Percentiles rank a stretch among this genome's conserved stretches.
Conservation (phyloP, 2,329 filamentous ascomycete genomes). For the Botrytis hyacinthi region DNA sequence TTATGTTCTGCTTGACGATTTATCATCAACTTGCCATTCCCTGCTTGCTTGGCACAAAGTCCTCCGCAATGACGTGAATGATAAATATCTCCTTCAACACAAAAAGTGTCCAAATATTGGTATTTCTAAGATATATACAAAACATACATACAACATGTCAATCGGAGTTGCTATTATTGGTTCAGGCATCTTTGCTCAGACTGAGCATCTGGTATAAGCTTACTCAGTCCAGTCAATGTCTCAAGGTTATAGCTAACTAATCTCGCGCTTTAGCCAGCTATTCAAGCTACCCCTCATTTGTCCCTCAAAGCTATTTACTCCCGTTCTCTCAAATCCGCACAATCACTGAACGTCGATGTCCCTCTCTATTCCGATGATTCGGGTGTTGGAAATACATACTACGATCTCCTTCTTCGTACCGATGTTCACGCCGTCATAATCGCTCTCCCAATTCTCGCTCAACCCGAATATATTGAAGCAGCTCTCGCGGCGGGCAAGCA, state of each 20-base stretch:
- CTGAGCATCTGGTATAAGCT: slow-evolving; percentile 52
- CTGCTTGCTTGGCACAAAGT: background rate
- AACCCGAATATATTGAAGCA: slow-evolving; percentile 50
- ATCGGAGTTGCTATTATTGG: slow-evolving; percentile 61
- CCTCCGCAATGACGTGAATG: background rate
- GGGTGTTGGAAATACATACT: slow-evolving; percentile 44
- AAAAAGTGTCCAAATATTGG: background rate
- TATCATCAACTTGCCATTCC: background rate
- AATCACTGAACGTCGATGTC: slow-evolving; percentile 43
- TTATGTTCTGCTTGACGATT: background rate
- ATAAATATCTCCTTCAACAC: background rate
- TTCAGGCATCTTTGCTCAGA: slow-evolving; percentile 60
- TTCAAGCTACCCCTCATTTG: slow-evolving; percentile 51
- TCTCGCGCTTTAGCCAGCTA: slow-evolving; percentile 49
- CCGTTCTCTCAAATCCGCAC: slow-evolving; percentile 37
- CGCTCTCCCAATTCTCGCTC: slow-evolving; percentile 50
- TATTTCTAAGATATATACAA: background rate
- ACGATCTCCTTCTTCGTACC: slow-evolving; percentile 36
- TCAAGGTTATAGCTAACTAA: slow-evolving; percentile 3
- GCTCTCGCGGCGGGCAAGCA: slow-evolving; percentile 52
- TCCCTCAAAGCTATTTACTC: slow-evolving; percentile 50
- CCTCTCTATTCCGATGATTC: slow-evolving; percentile 39
- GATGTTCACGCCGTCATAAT: slow-evolving; percentile 40
- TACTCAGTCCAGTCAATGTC: slow-evolving; percentile 23
- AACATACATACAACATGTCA: slow-evolving; percentile 34